Evolutionary conservation across 179 eudicot genomes (phyloP).

Genomic region (Heliamphora pulchella): DNA sequence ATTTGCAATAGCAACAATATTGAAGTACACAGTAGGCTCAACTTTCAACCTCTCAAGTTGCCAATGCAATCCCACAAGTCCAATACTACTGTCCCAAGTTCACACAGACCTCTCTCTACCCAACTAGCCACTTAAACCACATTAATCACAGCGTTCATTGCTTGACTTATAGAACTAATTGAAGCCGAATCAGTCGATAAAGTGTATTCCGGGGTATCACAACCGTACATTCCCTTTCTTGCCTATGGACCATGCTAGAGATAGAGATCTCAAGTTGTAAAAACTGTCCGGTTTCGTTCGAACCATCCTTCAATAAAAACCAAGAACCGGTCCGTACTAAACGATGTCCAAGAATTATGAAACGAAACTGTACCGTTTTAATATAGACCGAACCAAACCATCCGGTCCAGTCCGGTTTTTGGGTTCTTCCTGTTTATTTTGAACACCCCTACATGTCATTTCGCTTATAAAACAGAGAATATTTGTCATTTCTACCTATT

Average conservation of each 20-base stretch:
- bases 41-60: background rate
- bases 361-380: no score
- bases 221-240: conserved; percentile 41
- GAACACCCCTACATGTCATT: no score
- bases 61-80: background rate
- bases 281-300: no score
- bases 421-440: no score
- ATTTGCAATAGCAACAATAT: background rate
- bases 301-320: no score
- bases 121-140: conserved; percentile 11
- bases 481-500: no score
- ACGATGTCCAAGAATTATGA: no score
- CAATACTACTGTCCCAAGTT: background rate
- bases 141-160: conserved; percentile 23
- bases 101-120: conserved; percentile 27
- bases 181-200: conserved; percentile 28
- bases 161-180: conserved; percentile 22
- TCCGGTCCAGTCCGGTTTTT: no score
- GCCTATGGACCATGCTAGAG: conserved; percentile 24
- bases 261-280: conserved; percentile 31
- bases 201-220: conserved; percentile 49
- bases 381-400: no score
- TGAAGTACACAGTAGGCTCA: background rate
- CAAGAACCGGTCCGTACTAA: no score
- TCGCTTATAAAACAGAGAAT: no score